Base-by-base conservation (phyloP, 305 asterid species). In the Solanum hybrid region DNA sequence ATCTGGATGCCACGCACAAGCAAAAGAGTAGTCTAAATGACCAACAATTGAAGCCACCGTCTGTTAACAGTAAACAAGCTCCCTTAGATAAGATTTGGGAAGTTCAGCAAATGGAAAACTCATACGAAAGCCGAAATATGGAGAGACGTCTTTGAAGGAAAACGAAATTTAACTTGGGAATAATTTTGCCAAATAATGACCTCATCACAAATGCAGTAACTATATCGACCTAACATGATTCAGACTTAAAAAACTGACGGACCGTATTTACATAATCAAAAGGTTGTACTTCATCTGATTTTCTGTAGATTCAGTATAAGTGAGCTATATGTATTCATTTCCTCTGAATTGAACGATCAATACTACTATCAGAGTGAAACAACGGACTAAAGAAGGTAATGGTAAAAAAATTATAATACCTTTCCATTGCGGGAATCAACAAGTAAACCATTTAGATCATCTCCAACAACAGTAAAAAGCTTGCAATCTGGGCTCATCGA, bases 1-100 rank as follows among this genome's bases (percentile, higher is more conserved):
- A 2, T 92, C 94, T 0, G 98, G 98, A 86, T 96, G 97, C 98
- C 98, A 96, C 81, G 96, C 96, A n/a, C 97, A 93, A 42, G 98
- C 96, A 69, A 95, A 95, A 5, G 98, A 96, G 94, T 93, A 96
- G 92, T 96, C 98, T 22, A 86, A 92, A 88, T 96, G 98, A 57
- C 98, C 98, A 33, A 90, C 92, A 20, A 94, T 93, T 28, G 97
- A 93, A 8, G 92, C 94, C 12, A 95, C 93, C 7, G 92, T 94
- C 98, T 96, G 97, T 78, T 36, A 88, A 86, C 78, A 40, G 75
- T 29, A 84, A 31, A 57, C 82, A 84, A 84, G n/a, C 16, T 36
- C 26, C 40, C 36, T 71, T 16, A 6, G 51, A 40, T 76, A 37
- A 88, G 26, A 79, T n/a, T 79, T 83, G 5, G 87, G 26, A 83